Evolutionary conservation across 768 basidiomycete genomes (phyloP).

Genomic region (Vararia minispora): DNA sequence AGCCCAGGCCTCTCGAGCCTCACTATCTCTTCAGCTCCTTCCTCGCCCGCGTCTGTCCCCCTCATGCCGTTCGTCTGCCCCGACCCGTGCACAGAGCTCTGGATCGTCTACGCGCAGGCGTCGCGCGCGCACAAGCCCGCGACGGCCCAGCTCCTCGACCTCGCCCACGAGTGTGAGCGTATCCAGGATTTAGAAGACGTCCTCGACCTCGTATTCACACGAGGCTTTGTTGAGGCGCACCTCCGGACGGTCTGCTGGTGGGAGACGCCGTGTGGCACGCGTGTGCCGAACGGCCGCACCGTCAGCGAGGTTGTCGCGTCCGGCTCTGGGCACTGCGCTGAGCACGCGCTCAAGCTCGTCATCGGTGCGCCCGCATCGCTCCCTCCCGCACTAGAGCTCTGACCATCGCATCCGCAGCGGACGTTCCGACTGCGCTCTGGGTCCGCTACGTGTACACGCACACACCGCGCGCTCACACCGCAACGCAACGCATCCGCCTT

Average conservation of each 20-base stretch:
- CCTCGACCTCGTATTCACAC: conserved; percentile 32
- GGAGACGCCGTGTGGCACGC: conserved; percentile 29
- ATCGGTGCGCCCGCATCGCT: conserved; percentile 36
- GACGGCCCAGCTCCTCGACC: conserved; percentile 37
- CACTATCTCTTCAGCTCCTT: conserved; percentile 1
- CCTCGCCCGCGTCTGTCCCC: background rate
- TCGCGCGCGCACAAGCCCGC: conserved; percentile 30
- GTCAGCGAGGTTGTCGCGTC: conserved; percentile 27
- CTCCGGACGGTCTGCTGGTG: conserved; percentile 32
- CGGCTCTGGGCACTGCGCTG: conserved; percentile 31
- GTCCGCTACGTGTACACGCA: conserved; percentile 32
- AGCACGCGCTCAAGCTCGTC: conserved; percentile 33
- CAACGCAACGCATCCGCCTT: conserved; percentile 34
- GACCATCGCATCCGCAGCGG: conserved; percentile 21
- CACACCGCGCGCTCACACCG: conserved; percentile 20
- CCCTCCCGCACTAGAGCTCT: too few species aligned
- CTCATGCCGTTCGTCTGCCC: background rate
- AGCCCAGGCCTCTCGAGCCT: background rate
- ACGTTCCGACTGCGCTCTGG: conserved; percentile 30
- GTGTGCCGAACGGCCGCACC: conserved; percentile 23
- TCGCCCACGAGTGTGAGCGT: conserved; percentile 29
- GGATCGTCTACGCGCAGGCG: conserved; percentile 37
- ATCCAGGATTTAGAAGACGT: conserved; percentile 37
- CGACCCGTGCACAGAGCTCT: conserved; percentile 26
- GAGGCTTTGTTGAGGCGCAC: conserved; percentile 36